Base-by-base conservation (phyloP, 257 asterid species). In the Petrea volubilis region DNA sequence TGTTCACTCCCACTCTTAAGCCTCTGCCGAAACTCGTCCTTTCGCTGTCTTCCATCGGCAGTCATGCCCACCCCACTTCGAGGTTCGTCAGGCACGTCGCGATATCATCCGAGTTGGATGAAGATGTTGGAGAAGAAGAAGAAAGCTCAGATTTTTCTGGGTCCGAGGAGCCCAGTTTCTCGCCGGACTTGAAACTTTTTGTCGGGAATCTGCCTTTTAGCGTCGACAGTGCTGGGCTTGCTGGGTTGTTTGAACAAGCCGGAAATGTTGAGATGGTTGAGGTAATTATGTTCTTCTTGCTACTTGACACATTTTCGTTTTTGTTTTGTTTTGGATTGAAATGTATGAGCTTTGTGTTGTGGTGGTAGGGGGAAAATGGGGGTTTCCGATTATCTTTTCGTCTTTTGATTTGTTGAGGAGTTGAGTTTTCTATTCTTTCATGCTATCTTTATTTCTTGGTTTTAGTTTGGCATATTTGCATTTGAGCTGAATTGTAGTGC, bases 211-310 rank as follows among this genome's bases (percentile, higher is more conserved):
- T 94, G 79, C 92, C 99, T 3, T 94, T 88, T 50, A 75, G 21
- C 53, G 91, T 83, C 13, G 99, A 94, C 33, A 95, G 99, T 38
- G 82, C 92, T 15, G 78, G 75, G 43, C 96, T 95, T 20, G 99
- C 99, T 67, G 90, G 78, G 7, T 73, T 95, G 83, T 95, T 95
- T 65, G 88, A 84, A 36, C 88, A 79, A 38, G 93, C 90, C 65
- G 99, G 99, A 28, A 83, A 71, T 36, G 98, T 89, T 51, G 95
- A 90, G 78, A 85, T 88, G 97, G 99, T 87, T 77, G 98, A 95
- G 99, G 99, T 95, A 81, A 9, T 70, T 41, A 33, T 52, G 0
- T 4, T 60, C 56, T 7, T 40, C n/a, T 34, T 43, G 25, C 5
- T 18, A 0, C 29, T 50, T 43, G 1, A 33, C 38, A 33, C 38